Base-by-base conservation (phyloP, 352 stramenopile genomes). In the Phytopythium delawarense region DNA sequence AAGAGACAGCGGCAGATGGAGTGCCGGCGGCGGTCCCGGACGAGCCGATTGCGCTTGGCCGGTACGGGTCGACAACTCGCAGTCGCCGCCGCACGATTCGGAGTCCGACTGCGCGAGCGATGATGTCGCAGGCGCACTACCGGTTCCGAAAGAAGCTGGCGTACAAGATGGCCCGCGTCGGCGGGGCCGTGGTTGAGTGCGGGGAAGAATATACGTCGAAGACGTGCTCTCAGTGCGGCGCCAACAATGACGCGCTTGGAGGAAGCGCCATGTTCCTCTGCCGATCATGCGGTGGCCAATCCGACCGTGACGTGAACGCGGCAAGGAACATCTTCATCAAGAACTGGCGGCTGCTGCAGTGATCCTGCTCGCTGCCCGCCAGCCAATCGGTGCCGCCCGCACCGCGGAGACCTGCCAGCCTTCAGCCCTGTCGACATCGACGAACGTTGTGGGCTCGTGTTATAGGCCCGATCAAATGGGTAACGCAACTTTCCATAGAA, bases 191-290 rank as follows among this genome's bases (percentile, higher is more conserved):
- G 12, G 32, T 65, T 13, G 54, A 65, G 1, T 69, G 57, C 18
- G 58, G 62, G 7, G 63, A 69, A 30, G 57, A 69, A 25, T 69
- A 61, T 45, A 69, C 53, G 32, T 63, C 63, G 1, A 64, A 69
- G 45, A 69, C 57, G 0, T 69, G 63, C 28, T 65, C 63, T 1
- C 8, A 23, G 18, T 69, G 45, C 13, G 63, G 63, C 11, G 45
- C 16, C 23, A 39, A 59, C 3, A 62, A 62, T 7, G 4, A 60
- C 32, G 62, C 64, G 8, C 40, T 69, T 2, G 46, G 53, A 0
- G 57, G 52, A 1, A 62, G 23, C 21, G 20, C 28, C 25, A 28
- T 63, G 12, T 63, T 57, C 49, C 28, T 12, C 12, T 67, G 62
- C 18, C 1, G 23, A 1, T 40, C 7, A 9, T 67, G 62, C 39